These are phyloP conservation scores for Berberis thunbergii DNA, from an alignment of 164 flowering plant genomes.

Conservation along the genomic window DNA sequence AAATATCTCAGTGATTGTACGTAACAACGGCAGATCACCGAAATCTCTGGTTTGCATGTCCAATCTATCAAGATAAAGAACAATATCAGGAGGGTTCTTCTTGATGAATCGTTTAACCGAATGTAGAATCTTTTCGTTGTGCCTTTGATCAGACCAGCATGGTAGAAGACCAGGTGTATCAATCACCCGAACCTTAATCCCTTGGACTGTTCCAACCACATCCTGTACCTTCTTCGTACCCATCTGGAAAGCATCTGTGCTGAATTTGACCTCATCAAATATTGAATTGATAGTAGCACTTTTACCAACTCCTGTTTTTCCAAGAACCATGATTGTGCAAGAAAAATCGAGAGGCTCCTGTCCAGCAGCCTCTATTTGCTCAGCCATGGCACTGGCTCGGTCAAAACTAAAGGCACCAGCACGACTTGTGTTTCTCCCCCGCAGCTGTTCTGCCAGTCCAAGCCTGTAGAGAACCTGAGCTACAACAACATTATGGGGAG, in stretches of 20 bases:
- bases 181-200: conserved; percentile 83
- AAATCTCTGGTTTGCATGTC: conserved; percentile 89
- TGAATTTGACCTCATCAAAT: conserved; percentile 81
- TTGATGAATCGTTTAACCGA: conserved; percentile 72
- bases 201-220: conserved; percentile 92
- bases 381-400: conserved; percentile 98
- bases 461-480: conserved; percentile 94
- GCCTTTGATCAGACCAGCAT: conserved; percentile 74
- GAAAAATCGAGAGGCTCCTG: conserved; percentile 89
- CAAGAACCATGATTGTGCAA: conserved; percentile 94
- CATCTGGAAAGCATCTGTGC: conserved; percentile 74
- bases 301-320: conserved; percentile 95
- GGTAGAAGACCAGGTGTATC: conserved; percentile 96
- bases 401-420: conserved; percentile 93
- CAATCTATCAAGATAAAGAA: conserved; percentile 88
- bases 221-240: conserved; percentile 94
- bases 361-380: conserved; percentile 87
- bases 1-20: conserved; percentile 77
- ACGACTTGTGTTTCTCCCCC: conserved; percentile 80
- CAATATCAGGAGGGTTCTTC: conserved; percentile 91
- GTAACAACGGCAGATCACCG: conserved; percentile 79
- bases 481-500: conserved; percentile 97
- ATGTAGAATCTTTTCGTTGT: conserved; percentile 74
- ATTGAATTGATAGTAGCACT: conserved; percentile 98
- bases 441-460: conserved; percentile 92